phyloP scores from a whole-genome alignment of 2,329 filamentous ascomycete species.

The Clarireedia hainanense region DNA sequence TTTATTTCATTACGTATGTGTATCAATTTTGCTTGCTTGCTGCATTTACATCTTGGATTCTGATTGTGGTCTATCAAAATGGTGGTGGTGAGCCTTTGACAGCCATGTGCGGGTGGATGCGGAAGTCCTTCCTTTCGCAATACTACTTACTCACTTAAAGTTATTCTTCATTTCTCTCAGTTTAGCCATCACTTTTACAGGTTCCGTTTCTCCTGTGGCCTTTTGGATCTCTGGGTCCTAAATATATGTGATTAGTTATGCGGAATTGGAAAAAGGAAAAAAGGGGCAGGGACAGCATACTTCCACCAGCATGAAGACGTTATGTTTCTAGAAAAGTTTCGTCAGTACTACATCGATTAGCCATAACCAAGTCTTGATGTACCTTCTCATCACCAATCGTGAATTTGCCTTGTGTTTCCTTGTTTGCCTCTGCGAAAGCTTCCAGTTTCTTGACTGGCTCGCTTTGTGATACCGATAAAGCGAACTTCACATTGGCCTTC shows the following conservation, averaged over 20 bases:
- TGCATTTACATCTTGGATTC: background rate
- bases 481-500: conserved; percentile 91
- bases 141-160: conserved; percentile 30
- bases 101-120: background rate
- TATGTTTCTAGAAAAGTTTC: conserved; percentile 58
- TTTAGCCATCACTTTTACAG: conserved; percentile 76
- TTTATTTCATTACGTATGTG: too few relatives aligned
- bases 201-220: conserved; percentile 71
- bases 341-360: conserved; percentile 12
- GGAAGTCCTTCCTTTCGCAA: background rate
- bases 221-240: conserved; percentile 79
- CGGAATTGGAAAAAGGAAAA: background rate
- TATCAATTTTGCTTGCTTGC: too few relatives aligned
- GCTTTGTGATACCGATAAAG: conserved; percentile 64
- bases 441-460: conserved; percentile 71
- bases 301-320: conserved; percentile 89
- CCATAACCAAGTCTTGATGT: conserved; percentile 16
- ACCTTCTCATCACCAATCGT: conserved; percentile 98
- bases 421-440: conserved; percentile 68
- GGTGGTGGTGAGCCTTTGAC: background rate
- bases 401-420: conserved; percentile 89
- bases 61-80: background rate
- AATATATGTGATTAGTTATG: conserved; percentile 9
- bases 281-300: conserved; percentile 39
- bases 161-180: conserved; percentile 85